Conservation (phyloP, 805 yeast genomes). For the Tetrapisispora fleetii region DNA sequence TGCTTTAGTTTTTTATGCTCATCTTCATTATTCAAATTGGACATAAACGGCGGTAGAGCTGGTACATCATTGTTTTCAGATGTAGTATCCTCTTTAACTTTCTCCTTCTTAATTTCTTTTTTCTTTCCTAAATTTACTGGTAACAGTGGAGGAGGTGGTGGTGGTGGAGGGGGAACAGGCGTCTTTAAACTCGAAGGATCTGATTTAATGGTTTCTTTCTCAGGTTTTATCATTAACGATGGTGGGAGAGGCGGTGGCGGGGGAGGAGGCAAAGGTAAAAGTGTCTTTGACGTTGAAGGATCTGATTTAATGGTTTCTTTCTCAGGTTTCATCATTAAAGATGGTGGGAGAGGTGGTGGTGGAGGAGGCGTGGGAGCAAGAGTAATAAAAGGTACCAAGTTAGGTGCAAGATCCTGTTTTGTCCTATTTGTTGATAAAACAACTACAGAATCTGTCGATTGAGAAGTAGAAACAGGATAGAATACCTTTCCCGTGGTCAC, state of each 20-base stretch:
- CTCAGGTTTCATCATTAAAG: conserved; percentile 3
- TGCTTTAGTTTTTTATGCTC: conserved; percentile 59
- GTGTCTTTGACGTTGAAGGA: not conserved
- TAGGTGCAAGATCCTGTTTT: no score
- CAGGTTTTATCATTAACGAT: no score
- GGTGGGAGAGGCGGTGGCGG: conserved; percentile 23
- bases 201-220: no score
- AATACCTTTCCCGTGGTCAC: no score
- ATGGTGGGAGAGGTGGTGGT: conserved; percentile 18
- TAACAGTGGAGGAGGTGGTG: conserved; percentile 29
- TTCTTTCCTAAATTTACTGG: conserved; percentile 8
- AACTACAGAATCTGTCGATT: no score
- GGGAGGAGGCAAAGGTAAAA: conserved; percentile 23
- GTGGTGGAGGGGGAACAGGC: no score
- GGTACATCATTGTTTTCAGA: conserved; percentile 13
- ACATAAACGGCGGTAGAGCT: conserved; percentile 27
- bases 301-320: not conserved
- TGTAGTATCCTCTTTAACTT: not conserved
- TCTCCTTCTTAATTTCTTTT: not conserved
- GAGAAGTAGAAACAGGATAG: no score
- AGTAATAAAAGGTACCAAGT: not conserved
- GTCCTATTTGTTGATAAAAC: no score
- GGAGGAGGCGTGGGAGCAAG: conserved; percentile 19
- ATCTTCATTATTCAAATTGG: conserved; percentile 4
- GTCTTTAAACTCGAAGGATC: no score